Evolutionary conservation across 129 eudicot genomes (phyloP).

Genomic region (Flaveria ramosissima): DNA sequence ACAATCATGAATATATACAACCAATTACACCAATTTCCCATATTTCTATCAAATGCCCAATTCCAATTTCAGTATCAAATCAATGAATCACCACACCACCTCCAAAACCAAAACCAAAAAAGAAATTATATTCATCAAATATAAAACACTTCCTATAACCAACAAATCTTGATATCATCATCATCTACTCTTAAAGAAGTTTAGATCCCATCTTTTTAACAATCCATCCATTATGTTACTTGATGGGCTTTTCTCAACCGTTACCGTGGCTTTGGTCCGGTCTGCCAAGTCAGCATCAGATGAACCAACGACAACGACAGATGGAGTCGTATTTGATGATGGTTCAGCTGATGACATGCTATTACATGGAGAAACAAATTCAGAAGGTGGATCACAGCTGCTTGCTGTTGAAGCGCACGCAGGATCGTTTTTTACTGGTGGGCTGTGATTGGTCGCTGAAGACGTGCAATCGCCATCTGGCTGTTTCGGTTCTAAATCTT

Average conservation of each 20-base stretch:
- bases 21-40: slow-evolving; percentile 20
- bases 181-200: slow-evolving; percentile 66
- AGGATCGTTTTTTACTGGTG: slow-evolving; percentile 22
- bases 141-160: slow-evolving; percentile 28
- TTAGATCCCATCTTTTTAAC: slow-evolving; percentile 87
- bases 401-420: slow-evolving; percentile 31
- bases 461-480: slow-evolving; percentile 8
- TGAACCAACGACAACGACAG: slow-evolving; percentile 33
- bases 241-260: slow-evolving; percentile 63
- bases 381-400: slow-evolving; percentile 35
- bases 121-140: slow-evolving; percentile 20
- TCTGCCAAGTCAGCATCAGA: slow-evolving; percentile 54
- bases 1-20: slow-evolving; percentile 31
- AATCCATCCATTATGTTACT: slow-evolving; percentile 82
- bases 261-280: slow-evolving; percentile 69
- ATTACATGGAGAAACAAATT: slow-evolving; percentile 37
- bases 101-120: slow-evolving; percentile 13
- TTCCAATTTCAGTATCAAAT: slow-evolving; percentile 29
- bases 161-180: slow-evolving; percentile 24
- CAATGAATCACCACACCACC: slow-evolving; percentile 42
- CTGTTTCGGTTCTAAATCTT: slow-evolving; percentile 52
- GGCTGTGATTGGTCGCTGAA: neutral
- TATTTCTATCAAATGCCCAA: slow-evolving; percentile 36
- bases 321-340: slow-evolving; percentile 21
- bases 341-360: slow-evolving; percentile 37